Evolutionary conservation across 192 early-diverging fungal species (phyloP), one percentile per base, ranked within the genome.

Genomic region (Globomyces pollinis-pini): DNA sequence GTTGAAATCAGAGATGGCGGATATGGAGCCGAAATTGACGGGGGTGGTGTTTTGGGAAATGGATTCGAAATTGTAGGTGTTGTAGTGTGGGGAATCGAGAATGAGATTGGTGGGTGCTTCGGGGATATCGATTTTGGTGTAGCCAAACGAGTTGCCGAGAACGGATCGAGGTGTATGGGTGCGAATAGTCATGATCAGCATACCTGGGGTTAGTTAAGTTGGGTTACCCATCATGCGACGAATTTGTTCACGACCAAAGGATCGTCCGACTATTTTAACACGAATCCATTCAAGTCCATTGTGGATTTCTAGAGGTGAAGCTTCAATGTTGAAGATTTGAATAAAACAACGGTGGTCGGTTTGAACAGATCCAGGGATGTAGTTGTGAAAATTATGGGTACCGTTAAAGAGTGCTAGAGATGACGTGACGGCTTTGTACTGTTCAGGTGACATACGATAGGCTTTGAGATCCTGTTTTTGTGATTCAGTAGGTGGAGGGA

Each of bases 381-480:
- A 71, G 60, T 71, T 71, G 61, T 71, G 69, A 33, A 31, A 71
- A 44, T 71, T 71, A 61, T 71, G 69, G 0, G 69, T 71, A 16
- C 69, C 69, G 15, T 59, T 26, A 57, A 42, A 71, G 26, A 71
- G 51, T 1, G 61, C 29, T 6, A 49, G 45, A n/a, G 45, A 18
- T 11, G 5, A 9, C 11, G 5, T 39, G 47, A 71, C 45, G 38
- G 51, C 59, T 5, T 54, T 38, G 24, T 51, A 39, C 64, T 71
- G 64, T 28, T 59, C 32, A 11, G 24, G 43, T 18, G 62, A 44
- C 28, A 71, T 65, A 21, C 69, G 53, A 50, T 63, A 71, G 12
- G 13, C 29, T n/a, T 57, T 8, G n/a, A 61, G 15, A 11, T 23
- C 13, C 2, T 50, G 38, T 13, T 69, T 51, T 38, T 60, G 50